phyloP scores from a whole-genome alignment of 1,284 basidiomycete genomes.

The Athelia psychrophila region DNA sequence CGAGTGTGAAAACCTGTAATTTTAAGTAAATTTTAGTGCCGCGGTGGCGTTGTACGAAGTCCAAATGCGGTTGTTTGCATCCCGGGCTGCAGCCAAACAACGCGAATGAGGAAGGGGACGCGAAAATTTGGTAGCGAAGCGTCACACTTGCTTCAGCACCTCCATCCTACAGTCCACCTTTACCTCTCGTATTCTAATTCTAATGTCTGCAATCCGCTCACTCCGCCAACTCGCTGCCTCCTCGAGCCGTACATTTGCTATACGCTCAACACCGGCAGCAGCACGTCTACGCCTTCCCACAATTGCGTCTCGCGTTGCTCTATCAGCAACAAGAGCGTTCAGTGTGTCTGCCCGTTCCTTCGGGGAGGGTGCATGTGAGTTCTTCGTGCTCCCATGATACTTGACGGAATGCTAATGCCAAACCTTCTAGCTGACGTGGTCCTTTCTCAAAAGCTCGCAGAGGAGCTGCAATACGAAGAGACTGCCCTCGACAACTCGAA shows the following conservation, averaged over 20 bases:
- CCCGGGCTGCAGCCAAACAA: slow-evolving; percentile 22
- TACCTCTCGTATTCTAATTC: slow-evolving; percentile 4
- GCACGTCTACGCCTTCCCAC: slow-evolving; percentile 16
- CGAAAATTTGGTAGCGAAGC: slow-evolving; percentile 4
- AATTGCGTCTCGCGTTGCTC: slow-evolving; percentile 19
- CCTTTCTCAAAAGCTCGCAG: slow-evolving; percentile 73
- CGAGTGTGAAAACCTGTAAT: too few species aligned
- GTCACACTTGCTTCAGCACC: slow-evolving; percentile 1
- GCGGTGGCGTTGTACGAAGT: too few species aligned
- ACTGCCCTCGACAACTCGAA: slow-evolving; percentile 44
- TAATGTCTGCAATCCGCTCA: slow-evolving; percentile 34
- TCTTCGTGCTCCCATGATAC: not conserved
- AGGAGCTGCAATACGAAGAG: slow-evolving; percentile 87
- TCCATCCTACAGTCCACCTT: slow-evolving; percentile 8
- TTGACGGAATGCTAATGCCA: not conserved
- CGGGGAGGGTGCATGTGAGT: slow-evolving; percentile 65
- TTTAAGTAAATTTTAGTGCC: too few species aligned
- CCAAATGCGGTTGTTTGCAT: slow-evolving; percentile 19
- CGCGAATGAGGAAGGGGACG: slow-evolving; percentile 13
- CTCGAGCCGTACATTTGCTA: slow-evolving; percentile 30
- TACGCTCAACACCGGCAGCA: slow-evolving; percentile 25
- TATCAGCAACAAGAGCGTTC: slow-evolving; percentile 45
- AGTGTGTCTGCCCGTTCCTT: slow-evolving; percentile 50
- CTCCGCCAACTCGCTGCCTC: slow-evolving; percentile 31
- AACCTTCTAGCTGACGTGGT: slow-evolving; percentile 61